These are phyloP conservation scores for Aspergillus conjunctus DNA, from an alignment of 495 filamentous ascomycete species.

Conservation along the genomic window DNA sequence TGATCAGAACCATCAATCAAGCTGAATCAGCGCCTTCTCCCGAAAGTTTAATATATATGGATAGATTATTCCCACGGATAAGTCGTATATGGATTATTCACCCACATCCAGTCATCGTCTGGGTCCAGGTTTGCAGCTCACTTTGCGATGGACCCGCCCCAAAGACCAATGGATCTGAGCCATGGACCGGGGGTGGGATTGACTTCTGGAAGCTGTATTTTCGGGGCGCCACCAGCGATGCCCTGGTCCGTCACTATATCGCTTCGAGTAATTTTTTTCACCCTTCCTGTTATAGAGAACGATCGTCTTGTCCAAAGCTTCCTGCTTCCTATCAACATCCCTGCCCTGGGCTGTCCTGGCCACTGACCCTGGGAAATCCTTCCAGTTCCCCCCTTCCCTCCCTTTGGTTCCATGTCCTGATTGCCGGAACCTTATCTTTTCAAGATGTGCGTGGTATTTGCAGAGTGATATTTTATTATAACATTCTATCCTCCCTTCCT, in stretches of 20 bases:
- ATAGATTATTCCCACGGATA: too few species aligned
- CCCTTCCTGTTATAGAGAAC: constrained; percentile 1
- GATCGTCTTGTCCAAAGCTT: constrained; percentile 3
- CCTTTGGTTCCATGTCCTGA: constrained; percentile 7
- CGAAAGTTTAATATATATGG: neutral
- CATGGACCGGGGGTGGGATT: constrained; percentile 6
- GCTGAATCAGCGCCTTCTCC: neutral
- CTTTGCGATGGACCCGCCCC: neutral
- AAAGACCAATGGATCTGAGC: neutral
- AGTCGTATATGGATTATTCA: too few species aligned
- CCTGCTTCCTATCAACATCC: neutral
- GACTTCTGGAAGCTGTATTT: constrained; percentile 1
- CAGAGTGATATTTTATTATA: too few species aligned
- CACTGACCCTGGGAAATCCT: constrained; percentile 10
- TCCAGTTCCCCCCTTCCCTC: neutral
- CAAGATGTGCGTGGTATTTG: constrained; percentile 12
- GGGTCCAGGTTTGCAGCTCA: neutral
- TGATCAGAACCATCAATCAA: neutral
- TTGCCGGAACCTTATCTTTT: constrained; percentile 8
- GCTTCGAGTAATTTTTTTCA: constrained; percentile 3
- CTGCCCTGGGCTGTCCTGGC: neutral
- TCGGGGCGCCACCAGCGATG: neutral
- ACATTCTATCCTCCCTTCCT: neutral
- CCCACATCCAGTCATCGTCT: neutral
- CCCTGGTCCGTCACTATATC: constrained; percentile 9